A percentile compares a stretch with the other conserved stretches of the same genome.
Evolutionary conservation across 805 yeast species (phyloP).

Genomic region (Zygosaccharomyces pseudorouxii): DNA sequence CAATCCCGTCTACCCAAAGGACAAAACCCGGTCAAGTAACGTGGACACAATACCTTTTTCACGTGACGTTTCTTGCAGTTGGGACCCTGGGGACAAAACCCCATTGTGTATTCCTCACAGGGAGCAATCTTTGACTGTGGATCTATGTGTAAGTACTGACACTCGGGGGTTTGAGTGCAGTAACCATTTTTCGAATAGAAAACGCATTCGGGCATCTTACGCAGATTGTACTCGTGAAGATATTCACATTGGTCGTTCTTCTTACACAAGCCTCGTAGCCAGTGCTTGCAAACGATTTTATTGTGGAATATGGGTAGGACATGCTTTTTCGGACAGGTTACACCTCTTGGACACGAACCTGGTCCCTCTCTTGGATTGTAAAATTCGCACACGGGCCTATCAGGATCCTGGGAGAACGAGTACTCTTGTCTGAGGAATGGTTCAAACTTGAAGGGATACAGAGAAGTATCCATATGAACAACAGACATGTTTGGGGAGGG

Average conservation of each 20-base stretch:
- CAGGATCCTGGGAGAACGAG: slow-evolving; percentile 80
- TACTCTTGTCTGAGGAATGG: slow-evolving; percentile 76
- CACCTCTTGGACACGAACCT: slow-evolving; percentile 73
- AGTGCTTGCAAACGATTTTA: slow-evolving; percentile 93
- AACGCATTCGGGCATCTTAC: slow-evolving; percentile 96
- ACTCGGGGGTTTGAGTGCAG: slow-evolving; percentile 91
- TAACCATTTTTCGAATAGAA: slow-evolving; percentile 74
- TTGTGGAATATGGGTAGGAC: slow-evolving; percentile 59
- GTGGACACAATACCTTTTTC: slow-evolving; percentile 68
- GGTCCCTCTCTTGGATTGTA: slow-evolving; percentile 50
- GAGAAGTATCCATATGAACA: slow-evolving; percentile 39
- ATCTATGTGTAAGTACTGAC: slow-evolving; percentile 87
- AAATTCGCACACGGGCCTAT: slow-evolving; percentile 79
- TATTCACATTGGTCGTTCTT: slow-evolving; percentile 96
- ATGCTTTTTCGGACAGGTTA: slow-evolving; percentile 83
- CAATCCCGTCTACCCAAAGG: slow-evolving; percentile 79
- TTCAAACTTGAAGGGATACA: slow-evolving; percentile 63
- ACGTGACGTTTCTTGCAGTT: slow-evolving; percentile 77
- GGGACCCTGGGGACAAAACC: slow-evolving; percentile 92
- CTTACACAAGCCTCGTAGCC: slow-evolving; percentile 96
- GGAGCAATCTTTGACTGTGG: slow-evolving; percentile 85
- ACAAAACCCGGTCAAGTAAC: slow-evolving; percentile 86
- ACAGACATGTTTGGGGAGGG: slow-evolving; percentile 31
- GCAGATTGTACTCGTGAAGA: slow-evolving; percentile 86
- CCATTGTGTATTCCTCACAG: slow-evolving; percentile 76